Percentiles rank a stretch among this genome's conserved stretches.
Evolutionary conservation across 176 grass and related monocot genomes (phyloP).

Genomic region (maize (Zea mays)): DNA sequence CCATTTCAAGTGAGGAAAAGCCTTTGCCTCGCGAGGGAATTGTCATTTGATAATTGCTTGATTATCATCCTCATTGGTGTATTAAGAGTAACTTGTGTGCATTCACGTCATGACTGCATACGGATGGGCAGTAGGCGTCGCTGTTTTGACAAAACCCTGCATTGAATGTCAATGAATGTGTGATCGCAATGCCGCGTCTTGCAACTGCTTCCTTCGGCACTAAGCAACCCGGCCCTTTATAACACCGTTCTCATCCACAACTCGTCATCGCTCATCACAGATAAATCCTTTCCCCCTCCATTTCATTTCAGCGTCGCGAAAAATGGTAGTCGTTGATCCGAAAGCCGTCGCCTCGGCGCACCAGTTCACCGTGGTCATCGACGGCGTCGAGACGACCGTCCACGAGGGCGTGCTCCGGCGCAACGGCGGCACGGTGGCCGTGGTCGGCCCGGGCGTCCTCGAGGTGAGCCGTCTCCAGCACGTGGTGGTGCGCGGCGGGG

Average conservation of each 20-base stretch:
- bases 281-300: background rate
- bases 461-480: slow-evolving; percentile 20
- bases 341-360: slow-evolving; percentile 19
- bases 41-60: no score
- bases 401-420: slow-evolving; percentile 53
- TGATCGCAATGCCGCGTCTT: slow-evolving; percentile 2
- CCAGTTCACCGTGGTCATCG: slow-evolving; percentile 55
- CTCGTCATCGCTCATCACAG: background rate
- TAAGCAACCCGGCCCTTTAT: slow-evolving; percentile 37
- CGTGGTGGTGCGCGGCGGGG: slow-evolving; percentile 38
- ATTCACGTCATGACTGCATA: background rate
- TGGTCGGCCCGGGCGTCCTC: slow-evolving; percentile 46
- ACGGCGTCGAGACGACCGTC: slow-evolving; percentile 52
- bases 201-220: slow-evolving; percentile 24
- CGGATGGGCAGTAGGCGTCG: slow-evolving; percentile 1
- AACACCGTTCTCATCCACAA: background rate
- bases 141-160: background rate
- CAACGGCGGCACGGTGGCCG: slow-evolving; percentile 43
- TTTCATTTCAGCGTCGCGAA: background rate
- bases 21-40: no score
- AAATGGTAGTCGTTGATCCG: slow-evolving; percentile 42
- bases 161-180: background rate
- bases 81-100: no score
- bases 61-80: no score
- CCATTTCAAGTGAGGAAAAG: no score